These are phyloP conservation scores for Echinosophora koreensis DNA, from an alignment of 306 rosid species.

Conservation along the genomic window DNA sequence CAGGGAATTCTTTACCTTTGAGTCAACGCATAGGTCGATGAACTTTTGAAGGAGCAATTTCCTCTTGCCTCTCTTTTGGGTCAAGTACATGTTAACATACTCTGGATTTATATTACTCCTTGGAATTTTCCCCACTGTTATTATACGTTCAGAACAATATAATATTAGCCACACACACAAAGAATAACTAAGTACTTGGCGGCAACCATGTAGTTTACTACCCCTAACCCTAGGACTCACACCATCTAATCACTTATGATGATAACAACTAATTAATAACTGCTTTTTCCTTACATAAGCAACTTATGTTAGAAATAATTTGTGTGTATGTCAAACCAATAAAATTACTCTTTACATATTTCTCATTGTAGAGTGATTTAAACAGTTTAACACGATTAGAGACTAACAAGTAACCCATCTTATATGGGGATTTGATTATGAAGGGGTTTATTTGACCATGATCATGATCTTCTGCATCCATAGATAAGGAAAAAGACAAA, in stretches of 20 bases:
- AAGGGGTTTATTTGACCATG: slow-evolving; percentile 10
- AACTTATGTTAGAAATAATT: not conserved
- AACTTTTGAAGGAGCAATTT: slow-evolving; percentile 50
- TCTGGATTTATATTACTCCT: slow-evolving; percentile 44
- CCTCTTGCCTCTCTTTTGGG: slow-evolving; percentile 46
- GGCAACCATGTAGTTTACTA: too few relatives aligned
- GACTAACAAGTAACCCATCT: not conserved
- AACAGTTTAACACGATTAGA: too few relatives aligned
- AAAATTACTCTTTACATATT: too few relatives aligned
- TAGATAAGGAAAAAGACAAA: not conserved
- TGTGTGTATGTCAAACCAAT: not conserved
- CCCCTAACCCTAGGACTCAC: too few relatives aligned
- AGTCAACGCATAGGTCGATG: slow-evolving; percentile 51
- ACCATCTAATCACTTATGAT: too few relatives aligned
- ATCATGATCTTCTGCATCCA: not conserved
- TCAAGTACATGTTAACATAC: slow-evolving; percentile 41
- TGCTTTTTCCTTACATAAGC: too few relatives aligned
- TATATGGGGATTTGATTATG: slow-evolving; percentile 8
- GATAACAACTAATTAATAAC: too few relatives aligned
- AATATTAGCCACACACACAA: slow-evolving; percentile 2
- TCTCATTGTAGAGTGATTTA: too few relatives aligned
- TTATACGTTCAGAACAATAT: not conserved
- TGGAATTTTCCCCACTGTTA: slow-evolving; percentile 57
- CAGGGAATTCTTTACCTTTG: slow-evolving; percentile 45
- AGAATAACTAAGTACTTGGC: slow-evolving; percentile 26